Conservation (phyloP, 495 filamentous ascomycete genomes). For the Neurospora sp. region DNA sequence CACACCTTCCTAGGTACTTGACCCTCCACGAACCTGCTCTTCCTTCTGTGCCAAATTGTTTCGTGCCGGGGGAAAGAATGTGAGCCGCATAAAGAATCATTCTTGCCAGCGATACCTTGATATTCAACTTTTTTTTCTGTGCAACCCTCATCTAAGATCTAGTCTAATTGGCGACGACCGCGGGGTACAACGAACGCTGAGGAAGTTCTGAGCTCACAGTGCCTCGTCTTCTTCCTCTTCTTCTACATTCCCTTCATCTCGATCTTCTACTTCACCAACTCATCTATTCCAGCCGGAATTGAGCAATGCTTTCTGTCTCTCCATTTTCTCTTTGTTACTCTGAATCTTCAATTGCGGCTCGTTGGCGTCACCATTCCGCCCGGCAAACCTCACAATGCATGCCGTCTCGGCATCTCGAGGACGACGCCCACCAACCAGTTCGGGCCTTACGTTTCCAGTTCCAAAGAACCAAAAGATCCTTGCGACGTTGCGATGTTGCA, state of each 20-base stretch:
- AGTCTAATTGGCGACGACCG: neutral
- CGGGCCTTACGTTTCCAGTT: neutral
- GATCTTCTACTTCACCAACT: too few species aligned
- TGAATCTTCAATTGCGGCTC: too few species aligned
- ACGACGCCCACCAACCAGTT: neutral
- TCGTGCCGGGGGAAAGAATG: neutral
- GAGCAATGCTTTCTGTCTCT: neutral
- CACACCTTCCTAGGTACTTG: neutral
- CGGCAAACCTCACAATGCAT: neutral
- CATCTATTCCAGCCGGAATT: neutral
- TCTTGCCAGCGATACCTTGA: neutral
- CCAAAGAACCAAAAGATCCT: neutral
- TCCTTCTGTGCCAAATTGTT: neutral
- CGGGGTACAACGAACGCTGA: neutral
- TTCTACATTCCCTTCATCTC: neutral
- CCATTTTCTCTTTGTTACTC: neutral
- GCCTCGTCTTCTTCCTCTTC: neutral
- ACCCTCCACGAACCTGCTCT: neutral
- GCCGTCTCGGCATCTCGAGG: neutral
- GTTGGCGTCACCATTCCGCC: neutral
- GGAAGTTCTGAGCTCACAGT: neutral
- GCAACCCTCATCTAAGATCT: neutral
- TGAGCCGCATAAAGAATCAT: neutral
- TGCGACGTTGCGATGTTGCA: neutral
- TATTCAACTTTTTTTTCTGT: neutral